A percentile compares a stretch with the other conserved stretches of the same genome.
Conservation (phyloP, 352 stramenopile genomes). For the Globisporangium cystogenes region DNA sequence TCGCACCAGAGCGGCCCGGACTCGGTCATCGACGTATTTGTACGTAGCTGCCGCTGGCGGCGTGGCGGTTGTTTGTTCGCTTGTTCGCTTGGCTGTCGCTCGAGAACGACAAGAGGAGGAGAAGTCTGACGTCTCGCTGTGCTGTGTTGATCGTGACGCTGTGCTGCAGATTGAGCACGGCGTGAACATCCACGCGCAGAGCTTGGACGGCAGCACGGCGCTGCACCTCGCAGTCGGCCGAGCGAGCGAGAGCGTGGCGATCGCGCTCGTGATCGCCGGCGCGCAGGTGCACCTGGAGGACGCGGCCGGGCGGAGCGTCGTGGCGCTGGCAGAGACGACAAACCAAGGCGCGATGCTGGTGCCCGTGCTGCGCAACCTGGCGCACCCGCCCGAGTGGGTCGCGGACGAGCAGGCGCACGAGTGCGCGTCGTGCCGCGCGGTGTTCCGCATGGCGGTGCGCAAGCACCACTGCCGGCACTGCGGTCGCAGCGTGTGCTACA, state of each 20-base stretch:
- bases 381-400: slow-evolving; percentile 49
- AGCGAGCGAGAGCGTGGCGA: slow-evolving; percentile 63
- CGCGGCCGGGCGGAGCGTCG: slow-evolving; percentile 71
- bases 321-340: slow-evolving; percentile 79
- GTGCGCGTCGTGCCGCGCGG: slow-evolving; percentile 66
- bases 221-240: slow-evolving; percentile 73
- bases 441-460: slow-evolving; percentile 77
- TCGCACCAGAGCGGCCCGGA: slow-evolving; percentile 67
- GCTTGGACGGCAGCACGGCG: slow-evolving; percentile 79
- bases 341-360: slow-evolving; percentile 80
- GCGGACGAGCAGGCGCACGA: slow-evolving; percentile 65
- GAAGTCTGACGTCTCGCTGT: not conserved
- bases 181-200: slow-evolving; percentile 71
- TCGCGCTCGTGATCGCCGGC: slow-evolving; percentile 66
- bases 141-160: slow-evolving; percentile 2
- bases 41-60: slow-evolving; percentile 28
- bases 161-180: slow-evolving; percentile 76
- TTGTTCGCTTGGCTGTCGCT: too few relatives aligned
- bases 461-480: slow-evolving; percentile 84
- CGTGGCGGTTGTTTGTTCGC: not conserved
- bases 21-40: slow-evolving; percentile 73
- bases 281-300: slow-evolving; percentile 78
- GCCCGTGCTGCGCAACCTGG: slow-evolving; percentile 74
- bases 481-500: slow-evolving; percentile 81
- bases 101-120: too few relatives aligned